Percentiles rank a stretch among this genome's conserved stretches.
These are phyloP conservation scores for Kwoniella mangroviensis DNA, from an alignment of 768 basidiomycete genomes.

Conservation along the genomic window DNA sequence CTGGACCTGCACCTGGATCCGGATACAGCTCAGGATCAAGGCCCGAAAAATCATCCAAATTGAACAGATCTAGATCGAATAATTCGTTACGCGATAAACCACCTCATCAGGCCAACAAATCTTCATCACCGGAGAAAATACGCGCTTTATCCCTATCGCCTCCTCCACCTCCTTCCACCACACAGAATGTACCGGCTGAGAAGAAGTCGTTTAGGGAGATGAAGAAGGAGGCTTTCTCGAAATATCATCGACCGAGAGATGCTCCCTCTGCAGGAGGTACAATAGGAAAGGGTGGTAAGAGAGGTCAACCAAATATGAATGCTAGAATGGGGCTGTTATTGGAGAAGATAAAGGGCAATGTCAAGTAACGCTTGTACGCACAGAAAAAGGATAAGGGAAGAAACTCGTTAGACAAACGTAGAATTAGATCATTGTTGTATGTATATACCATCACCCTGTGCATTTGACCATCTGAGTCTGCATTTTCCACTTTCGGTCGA, in stretches of 20 bases:
- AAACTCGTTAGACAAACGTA: neutral
- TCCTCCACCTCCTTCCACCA: slow-evolving; percentile 14
- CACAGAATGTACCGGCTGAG: slow-evolving; percentile 16
- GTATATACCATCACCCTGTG: neutral
- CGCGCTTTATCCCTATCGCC: slow-evolving; percentile 38
- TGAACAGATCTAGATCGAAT: neutral
- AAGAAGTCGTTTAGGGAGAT: slow-evolving; percentile 34
- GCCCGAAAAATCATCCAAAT: neutral
- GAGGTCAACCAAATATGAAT: slow-evolving; percentile 75
- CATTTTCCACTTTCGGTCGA: neutral
- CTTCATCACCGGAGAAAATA: slow-evolving; percentile 15
- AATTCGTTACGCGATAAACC: slow-evolving; percentile 1
- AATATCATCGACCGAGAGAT: slow-evolving; percentile 36
- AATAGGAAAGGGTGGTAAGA: slow-evolving; percentile 28
- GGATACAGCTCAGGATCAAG: slow-evolving; percentile 8
- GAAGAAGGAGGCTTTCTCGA: slow-evolving; percentile 50
- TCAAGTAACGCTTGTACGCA: neutral
- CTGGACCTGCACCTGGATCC: slow-evolving; percentile 20
- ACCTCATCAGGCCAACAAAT: slow-evolving; percentile 10
- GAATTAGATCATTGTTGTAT: neutral
- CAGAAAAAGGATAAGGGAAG: no score
- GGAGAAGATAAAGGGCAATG: slow-evolving; percentile 72
- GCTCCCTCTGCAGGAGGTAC: neutral
- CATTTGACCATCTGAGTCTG: neutral
- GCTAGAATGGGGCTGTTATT: slow-evolving; percentile 83